Evolutionary conservation across 192 early-diverging fungal species (phyloP).

Genomic region (Coemansia sp.): DNA sequence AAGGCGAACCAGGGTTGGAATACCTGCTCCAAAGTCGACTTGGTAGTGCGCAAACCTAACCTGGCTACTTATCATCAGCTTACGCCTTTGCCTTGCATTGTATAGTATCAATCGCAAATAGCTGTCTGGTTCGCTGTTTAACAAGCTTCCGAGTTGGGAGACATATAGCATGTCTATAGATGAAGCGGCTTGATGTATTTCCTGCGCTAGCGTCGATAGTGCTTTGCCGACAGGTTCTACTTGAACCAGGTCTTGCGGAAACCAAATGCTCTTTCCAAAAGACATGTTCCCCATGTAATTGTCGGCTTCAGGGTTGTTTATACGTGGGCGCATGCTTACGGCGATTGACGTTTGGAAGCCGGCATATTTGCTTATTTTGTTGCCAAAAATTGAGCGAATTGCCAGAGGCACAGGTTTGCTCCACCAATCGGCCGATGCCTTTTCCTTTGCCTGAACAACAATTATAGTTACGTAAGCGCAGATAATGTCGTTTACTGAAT

Average conservation of each 20-base stretch:
- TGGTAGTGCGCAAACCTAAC: not conserved
- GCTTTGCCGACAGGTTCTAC: not conserved
- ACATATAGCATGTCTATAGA: not conserved
- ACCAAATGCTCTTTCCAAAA: not conserved
- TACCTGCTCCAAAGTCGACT: constrained; percentile 4
- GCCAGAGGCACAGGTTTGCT: not conserved
- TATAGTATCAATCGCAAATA: not conserved
- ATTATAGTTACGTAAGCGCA: constrained; percentile 13
- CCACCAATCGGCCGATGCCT: not conserved
- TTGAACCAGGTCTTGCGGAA: not conserved
- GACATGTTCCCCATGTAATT: constrained; percentile 1
- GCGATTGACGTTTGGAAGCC: not conserved
- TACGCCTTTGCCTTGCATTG: not conserved
- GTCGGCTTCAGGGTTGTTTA: not conserved
- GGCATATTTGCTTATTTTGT: not conserved
- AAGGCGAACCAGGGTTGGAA: not conserved
- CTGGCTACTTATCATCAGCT: not conserved
- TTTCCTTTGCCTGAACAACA: constrained; percentile 5
- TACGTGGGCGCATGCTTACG: not conserved
- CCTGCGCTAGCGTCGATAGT: not conserved
- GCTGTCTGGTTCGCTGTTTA: constrained; percentile 3
- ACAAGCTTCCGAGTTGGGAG: not conserved
- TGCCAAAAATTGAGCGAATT: not conserved
- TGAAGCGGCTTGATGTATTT: not conserved
- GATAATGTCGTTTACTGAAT: constrained; percentile 31